These are phyloP conservation scores for Russula olivacea DNA, from an alignment of 768 basidiomycete species.

Conservation along the genomic window DNA sequence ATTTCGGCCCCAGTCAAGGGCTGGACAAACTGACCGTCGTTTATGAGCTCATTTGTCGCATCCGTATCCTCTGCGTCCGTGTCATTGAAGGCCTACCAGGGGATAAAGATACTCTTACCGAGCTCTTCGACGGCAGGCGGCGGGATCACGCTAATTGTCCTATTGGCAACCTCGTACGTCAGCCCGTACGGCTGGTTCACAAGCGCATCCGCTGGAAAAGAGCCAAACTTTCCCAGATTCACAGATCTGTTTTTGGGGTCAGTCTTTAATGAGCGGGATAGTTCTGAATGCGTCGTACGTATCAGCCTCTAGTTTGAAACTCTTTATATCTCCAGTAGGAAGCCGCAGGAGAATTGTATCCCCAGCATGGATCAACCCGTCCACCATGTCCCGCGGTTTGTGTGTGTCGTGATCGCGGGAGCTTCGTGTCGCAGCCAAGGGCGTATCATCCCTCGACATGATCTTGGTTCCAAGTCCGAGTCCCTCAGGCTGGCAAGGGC, in stretches of 20 bases:
- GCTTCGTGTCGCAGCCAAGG: neutral
- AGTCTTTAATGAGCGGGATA: neutral
- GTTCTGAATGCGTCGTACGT: conserved; percentile 6
- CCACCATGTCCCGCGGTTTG: neutral
- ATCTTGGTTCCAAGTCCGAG: neutral
- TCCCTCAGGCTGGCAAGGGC: too few species aligned
- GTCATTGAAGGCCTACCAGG: conserved; percentile 1
- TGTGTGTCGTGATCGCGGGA: neutral
- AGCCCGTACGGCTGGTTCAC: conserved; percentile 82
- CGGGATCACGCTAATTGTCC: conserved; percentile 57
- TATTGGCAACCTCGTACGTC: conserved; percentile 78
- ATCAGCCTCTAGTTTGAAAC: conserved; percentile 57
- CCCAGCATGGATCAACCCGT: conserved; percentile 48
- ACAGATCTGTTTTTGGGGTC: conserved; percentile 45
- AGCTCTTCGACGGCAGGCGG: conserved; percentile 69
- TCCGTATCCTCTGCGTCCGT: conserved; percentile 77
- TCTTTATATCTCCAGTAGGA: conserved; percentile 74
- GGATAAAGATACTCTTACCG: conserved; percentile 43
- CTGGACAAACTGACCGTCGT: conserved; percentile 79
- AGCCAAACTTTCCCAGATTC: conserved; percentile 79
- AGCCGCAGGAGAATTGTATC: conserved; percentile 74
- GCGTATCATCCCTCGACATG: neutral
- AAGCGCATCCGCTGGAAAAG: conserved; percentile 72
- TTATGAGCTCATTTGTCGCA: conserved; percentile 94
- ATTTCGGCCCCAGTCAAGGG: conserved; percentile 83